These are phyloP conservation scores for Wickerhamiella sorbophila DNA, from an alignment of 805 yeast genomes.

Conservation along the genomic window DNA sequence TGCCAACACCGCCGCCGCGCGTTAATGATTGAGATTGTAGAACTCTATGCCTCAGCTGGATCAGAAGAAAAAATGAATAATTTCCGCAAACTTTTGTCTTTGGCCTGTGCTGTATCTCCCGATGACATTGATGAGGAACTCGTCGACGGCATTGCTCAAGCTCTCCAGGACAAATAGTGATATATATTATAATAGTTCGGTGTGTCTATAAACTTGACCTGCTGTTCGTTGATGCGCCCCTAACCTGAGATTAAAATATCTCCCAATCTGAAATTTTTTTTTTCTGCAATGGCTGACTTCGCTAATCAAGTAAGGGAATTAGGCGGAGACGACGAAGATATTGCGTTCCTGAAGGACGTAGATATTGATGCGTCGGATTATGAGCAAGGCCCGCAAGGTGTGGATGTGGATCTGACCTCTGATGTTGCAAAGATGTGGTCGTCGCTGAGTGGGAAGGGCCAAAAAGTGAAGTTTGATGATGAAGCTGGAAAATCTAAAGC, in stretches of 20 bases:
- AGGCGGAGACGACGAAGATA: constrained; percentile 80
- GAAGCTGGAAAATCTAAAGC: constrained; percentile 16
- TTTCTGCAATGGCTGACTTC: constrained; percentile 22
- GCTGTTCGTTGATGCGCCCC: background rate
- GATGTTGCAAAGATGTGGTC: constrained; percentile 20
- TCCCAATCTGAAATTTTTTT: background rate
- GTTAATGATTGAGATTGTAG: constrained; percentile 36
- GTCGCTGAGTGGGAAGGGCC: constrained; percentile 14
- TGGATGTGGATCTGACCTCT: constrained; percentile 5
- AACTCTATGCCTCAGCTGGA: constrained; percentile 32
- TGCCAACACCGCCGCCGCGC: constrained; percentile 31
- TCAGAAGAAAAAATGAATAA: constrained; percentile 51
- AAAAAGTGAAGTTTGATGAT: constrained; percentile 17
- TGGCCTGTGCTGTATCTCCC: constrained; percentile 60
- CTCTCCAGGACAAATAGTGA: constrained; percentile 16
- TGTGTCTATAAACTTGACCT: background rate
- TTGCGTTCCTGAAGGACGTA: constrained; percentile 45
- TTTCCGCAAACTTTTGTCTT: constrained; percentile 62
- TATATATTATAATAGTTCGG: background rate
- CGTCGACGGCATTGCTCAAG: constrained; percentile 60
- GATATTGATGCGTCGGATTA: constrained; percentile 25
- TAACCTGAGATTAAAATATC: constrained; percentile 2
- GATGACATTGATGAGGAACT: constrained; percentile 63
- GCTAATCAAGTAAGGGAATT: constrained; percentile 63
- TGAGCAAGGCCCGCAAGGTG: constrained; percentile 24